Conservation (phyloP, 202 grass and related monocot genomes). For the Alloteropsis angusta region DNA sequence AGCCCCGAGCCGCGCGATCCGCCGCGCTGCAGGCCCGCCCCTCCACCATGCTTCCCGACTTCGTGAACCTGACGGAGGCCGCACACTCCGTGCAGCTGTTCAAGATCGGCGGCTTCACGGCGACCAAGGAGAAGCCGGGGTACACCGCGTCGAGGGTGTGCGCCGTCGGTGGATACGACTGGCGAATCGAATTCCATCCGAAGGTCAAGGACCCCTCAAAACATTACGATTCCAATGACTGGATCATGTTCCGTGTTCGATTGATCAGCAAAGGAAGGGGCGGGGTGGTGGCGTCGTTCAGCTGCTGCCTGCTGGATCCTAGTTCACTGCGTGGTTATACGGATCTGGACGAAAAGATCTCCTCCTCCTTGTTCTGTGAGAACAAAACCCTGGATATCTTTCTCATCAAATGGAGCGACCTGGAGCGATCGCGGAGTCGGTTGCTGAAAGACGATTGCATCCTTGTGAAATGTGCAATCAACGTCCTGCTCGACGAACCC, state of each 20-base stretch:
- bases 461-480: neutral
- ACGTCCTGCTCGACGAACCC: neutral
- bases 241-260: neutral
- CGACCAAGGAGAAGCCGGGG: neutral
- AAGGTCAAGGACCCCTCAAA: neutral
- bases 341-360: neutral
- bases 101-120: neutral
- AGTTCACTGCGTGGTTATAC: accelerated
- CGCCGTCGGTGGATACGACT: neutral
- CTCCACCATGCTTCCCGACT: neutral
- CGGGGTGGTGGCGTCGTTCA: neutral
- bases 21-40: neutral
- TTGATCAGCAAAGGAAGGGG: neutral
- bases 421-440: neutral
- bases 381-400: neutral
- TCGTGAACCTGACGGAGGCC: neutral
- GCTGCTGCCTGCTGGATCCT: neutral
- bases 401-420: neutral
- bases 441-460: neutral
- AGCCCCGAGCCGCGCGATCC: neutral
- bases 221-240: neutral
- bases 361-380: neutral
- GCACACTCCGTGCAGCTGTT: neutral
- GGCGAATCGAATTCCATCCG: neutral
- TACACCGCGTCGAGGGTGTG: neutral